These are phyloP conservation scores for Nothomitra cinnamomea DNA, from an alignment of 2,329 filamentous ascomycete genomes.

Conservation along the genomic window DNA sequence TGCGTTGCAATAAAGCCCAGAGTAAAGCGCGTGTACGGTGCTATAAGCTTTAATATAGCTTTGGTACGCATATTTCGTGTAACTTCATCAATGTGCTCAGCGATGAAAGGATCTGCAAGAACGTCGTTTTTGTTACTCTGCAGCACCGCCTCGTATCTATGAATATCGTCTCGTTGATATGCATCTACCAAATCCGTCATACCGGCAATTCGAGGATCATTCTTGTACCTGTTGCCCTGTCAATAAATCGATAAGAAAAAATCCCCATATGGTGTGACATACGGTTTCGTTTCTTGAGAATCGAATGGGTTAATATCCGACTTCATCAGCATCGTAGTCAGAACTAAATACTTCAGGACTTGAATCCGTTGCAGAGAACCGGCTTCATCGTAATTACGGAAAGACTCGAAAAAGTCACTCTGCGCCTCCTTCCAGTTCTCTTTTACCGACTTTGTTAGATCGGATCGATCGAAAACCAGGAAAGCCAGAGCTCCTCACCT, in stretches of 20 bases:
- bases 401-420: slow-evolving; percentile 96
- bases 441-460: slow-evolving; percentile 12
- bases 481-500: slow-evolving; percentile 21
- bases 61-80: slow-evolving; percentile 97
- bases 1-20: slow-evolving; percentile 74
- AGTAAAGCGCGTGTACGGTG: slow-evolving; percentile 86
- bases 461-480: slow-evolving; percentile 4
- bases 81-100: slow-evolving; percentile 97
- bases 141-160: slow-evolving; percentile 75
- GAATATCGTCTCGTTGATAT: slow-evolving; percentile 89
- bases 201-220: slow-evolving; percentile 81
- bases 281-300: slow-evolving; percentile 90
- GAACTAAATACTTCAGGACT: slow-evolving; percentile 88
- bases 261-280: background rate
- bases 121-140: slow-evolving; percentile 72
- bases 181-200: slow-evolving; percentile 97
- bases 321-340: slow-evolving; percentile 97
- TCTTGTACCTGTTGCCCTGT: slow-evolving; percentile 47
- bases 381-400: slow-evolving; percentile 96
- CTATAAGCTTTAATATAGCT: slow-evolving; percentile 81
- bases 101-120: slow-evolving; percentile 83
- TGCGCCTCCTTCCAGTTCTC: slow-evolving; percentile 98
- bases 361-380: slow-evolving; percentile 92
- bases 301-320: slow-evolving; percentile 98
- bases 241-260: background rate